A percentile compares a stretch with the other conserved stretches of the same genome.
Evolutionary conservation across 2,329 filamentous ascomycete species (phyloP).

Genomic region (Cladosporium cucumerinum): DNA sequence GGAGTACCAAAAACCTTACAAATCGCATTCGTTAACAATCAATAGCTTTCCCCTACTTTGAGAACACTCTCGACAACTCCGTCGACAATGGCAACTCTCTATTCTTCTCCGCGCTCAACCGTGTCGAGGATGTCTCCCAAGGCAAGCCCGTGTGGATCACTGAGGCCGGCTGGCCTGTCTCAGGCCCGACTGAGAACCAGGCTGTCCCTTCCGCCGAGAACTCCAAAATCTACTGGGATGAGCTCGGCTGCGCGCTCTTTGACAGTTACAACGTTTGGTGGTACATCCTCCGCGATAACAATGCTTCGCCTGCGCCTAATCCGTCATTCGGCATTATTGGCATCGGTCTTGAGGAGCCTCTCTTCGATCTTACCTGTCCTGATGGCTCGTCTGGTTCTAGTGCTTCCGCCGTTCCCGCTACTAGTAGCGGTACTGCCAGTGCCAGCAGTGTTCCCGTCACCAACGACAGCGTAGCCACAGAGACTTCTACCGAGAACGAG

Average conservation of each 20-base stretch:
- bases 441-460: background rate
- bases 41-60: slow-evolving; percentile 69
- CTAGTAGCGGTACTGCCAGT: background rate
- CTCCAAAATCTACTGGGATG: slow-evolving; percentile 75
- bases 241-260: slow-evolving; percentile 69
- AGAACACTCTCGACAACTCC: slow-evolving; percentile 64
- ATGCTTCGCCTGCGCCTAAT: slow-evolving; percentile 49
- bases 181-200: slow-evolving; percentile 59
- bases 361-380: slow-evolving; percentile 62
- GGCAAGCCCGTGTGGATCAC: slow-evolving; percentile 80
- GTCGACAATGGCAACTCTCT: slow-evolving; percentile 63
- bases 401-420: background rate
- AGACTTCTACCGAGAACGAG: background rate
- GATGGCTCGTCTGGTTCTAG: slow-evolving; percentile 20
- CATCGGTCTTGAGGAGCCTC: slow-evolving; percentile 51
- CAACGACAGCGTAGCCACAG: background rate
- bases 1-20: background rate
- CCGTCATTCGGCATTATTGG: slow-evolving; percentile 71
- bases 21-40: background rate
- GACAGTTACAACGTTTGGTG: slow-evolving; percentile 64
- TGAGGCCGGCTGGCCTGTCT: slow-evolving; percentile 83
- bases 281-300: slow-evolving; percentile 68
- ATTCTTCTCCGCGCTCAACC: slow-evolving; percentile 64
- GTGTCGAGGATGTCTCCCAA: slow-evolving; percentile 56
- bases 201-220: slow-evolving; percentile 64